phyloP scores from a whole-genome alignment of 1,139 yeast species.

The Scheffersomyces stambukii region DNA sequence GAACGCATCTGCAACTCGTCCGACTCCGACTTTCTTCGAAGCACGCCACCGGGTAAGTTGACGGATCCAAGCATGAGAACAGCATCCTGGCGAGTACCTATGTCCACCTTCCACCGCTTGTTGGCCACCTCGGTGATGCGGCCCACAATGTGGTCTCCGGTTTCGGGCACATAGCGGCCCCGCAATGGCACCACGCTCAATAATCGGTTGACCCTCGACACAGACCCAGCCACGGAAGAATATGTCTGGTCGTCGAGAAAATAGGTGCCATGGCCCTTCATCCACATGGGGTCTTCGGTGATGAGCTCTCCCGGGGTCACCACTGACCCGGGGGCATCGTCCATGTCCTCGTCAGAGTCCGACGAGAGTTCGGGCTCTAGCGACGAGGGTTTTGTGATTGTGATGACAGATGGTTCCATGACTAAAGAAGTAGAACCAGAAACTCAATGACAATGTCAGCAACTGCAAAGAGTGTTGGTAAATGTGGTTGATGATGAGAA shows the following conservation, averaged over 20 bases:
- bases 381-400: too few species aligned
- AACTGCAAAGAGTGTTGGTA: too few species aligned
- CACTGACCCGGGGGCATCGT: constrained; percentile 26
- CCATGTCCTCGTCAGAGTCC: constrained; percentile 30
- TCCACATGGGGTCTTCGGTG: constrained; percentile 95
- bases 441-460: too few species aligned
- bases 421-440: too few species aligned
- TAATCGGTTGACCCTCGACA: constrained; percentile 80
- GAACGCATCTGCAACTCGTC: constrained; percentile 96
- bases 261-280: constrained; percentile 98
- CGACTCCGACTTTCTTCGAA: constrained; percentile 88
- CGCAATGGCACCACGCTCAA: constrained; percentile 82
- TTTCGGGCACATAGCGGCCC: constrained; percentile 87
- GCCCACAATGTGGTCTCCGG: constrained; percentile 95
- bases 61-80: constrained; percentile 91
- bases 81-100: constrained; percentile 92
- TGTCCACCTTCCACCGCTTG: constrained; percentile 94
- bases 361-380: too few species aligned
- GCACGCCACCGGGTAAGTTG: constrained; percentile 94
- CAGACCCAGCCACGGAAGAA: constrained; percentile 90
- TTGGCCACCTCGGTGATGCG: constrained; percentile 92
- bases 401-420: too few species aligned
- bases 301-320: constrained; percentile 98
- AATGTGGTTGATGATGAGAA: constrained; percentile 4
- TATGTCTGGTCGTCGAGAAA: constrained; percentile 67